Percentiles rank a stretch among this genome's conserved stretches.
Evolutionary conservation across 2,329 filamentous ascomycete species (phyloP).

Genomic region (Leptographium wingfieldii): DNA sequence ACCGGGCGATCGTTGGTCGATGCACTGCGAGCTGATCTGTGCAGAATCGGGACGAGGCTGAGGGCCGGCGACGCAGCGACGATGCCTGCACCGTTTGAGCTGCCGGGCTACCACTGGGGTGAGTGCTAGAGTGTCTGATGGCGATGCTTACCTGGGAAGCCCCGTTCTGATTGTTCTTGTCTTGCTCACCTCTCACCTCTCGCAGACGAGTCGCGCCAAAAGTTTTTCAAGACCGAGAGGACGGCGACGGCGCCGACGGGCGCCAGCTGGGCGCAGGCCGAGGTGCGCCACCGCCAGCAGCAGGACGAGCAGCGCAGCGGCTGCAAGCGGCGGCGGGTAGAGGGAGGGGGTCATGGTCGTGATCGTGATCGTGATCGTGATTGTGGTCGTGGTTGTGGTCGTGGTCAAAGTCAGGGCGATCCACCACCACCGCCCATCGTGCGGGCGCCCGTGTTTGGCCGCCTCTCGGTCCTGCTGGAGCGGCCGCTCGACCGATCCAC

Average conservation of each 20-base stretch:
- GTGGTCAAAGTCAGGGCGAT: not conserved
- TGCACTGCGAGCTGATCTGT: not conserved
- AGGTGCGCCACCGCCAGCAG: not conserved
- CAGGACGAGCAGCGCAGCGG: not conserved
- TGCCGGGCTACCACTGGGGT: slow-evolving; percentile 47
- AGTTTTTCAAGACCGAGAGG: slow-evolving; percentile 55
- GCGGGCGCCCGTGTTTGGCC: not conserved
- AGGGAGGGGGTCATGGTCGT: not conserved
- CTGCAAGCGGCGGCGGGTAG: not conserved
- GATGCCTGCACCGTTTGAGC: slow-evolving; percentile 17
- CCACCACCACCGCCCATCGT: not conserved
- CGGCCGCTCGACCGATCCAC: not conserved
- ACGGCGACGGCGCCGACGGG: slow-evolving; percentile 31
- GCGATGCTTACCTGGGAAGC: too few relatives aligned
- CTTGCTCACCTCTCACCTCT: too few relatives aligned
- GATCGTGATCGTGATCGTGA: too few relatives aligned
- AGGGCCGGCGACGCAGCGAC: not conserved
- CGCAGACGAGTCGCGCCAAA: slow-evolving; percentile 41
- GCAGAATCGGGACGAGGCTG: slow-evolving; percentile 2
- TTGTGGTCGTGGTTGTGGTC: too few relatives aligned
- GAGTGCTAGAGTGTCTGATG: not conserved
- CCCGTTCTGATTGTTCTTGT: too few relatives aligned
- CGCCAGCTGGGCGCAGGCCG: slow-evolving; percentile 39
- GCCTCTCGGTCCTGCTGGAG: not conserved
- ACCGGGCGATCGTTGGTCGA: not conserved